Conservation (phyloP, 2,329 filamentous ascomycete species). For the Ophiostoma novo-ulmi region DNA sequence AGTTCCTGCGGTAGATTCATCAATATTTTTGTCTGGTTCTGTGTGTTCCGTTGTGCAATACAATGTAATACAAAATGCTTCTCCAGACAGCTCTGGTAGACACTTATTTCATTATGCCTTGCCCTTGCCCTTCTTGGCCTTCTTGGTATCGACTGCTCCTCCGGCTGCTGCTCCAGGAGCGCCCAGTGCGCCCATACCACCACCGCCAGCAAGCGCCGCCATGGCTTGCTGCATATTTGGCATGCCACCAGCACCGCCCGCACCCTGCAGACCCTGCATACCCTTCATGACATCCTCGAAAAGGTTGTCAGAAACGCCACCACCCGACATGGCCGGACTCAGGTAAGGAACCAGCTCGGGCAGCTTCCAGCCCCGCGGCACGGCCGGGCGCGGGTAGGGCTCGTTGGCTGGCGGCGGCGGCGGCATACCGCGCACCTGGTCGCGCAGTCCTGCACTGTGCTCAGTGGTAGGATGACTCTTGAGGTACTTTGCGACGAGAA, state of each 20-base stretch:
- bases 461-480: conserved; percentile 71
- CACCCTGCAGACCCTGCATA: conserved; percentile 53
- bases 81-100: background rate
- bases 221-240: conserved; percentile 21
- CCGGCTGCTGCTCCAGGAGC: conserved; percentile 3
- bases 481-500: conserved; percentile 72
- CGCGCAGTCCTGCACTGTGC: conserved; percentile 59
- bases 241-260: conserved; percentile 31
- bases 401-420: conserved; percentile 58
- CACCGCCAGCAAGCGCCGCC: conserved; percentile 26
- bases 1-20: background rate
- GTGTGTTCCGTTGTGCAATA: background rate
- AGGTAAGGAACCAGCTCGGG: conserved; percentile 77
- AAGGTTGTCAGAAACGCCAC: conserved; percentile 89
- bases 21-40: background rate
- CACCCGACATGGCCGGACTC: conserved; percentile 83
- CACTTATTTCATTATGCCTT: conserved; percentile 18
- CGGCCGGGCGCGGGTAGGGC: conserved; percentile 64
- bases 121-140: conserved; percentile 33
- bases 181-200: conserved; percentile 17
- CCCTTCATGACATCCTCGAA: conserved; percentile 96
- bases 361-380: conserved; percentile 90
- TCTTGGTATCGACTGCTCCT: conserved; percentile 16
- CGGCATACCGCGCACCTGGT: conserved; percentile 69
- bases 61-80: background rate